These are phyloP conservation scores for Hirsutella thompsonii DNA, from an alignment of 2,329 filamentous ascomycete species.

Conservation along the genomic window DNA sequence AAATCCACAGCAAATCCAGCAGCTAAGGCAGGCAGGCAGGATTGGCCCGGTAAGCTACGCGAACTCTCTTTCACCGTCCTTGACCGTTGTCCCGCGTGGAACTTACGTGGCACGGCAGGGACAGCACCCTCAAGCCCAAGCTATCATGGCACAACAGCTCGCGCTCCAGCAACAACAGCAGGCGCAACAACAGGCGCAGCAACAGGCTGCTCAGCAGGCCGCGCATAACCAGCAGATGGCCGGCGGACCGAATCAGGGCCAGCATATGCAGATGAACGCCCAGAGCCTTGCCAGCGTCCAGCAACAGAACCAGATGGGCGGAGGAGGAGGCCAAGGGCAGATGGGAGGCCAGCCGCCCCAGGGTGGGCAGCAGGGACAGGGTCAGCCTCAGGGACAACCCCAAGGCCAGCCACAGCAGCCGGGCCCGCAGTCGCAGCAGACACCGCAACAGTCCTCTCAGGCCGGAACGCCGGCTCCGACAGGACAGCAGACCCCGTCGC, in stretches of 20 bases:
- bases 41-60: conserved; percentile 26
- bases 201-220: conserved; percentile 18
- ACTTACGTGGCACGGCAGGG: conserved; percentile 8
- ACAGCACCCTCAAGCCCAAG: conserved; percentile 19
- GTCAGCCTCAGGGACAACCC: conserved; percentile 20
- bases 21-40: conserved; percentile 29
- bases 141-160: conserved; percentile 34
- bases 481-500: conserved; percentile 35
- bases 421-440: conserved; percentile 22
- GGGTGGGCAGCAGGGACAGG: conserved; percentile 13
- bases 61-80: neutral
- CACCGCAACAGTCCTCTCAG: conserved; percentile 29
- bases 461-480: conserved; percentile 26
- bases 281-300: conserved; percentile 31
- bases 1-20: conserved; percentile 36
- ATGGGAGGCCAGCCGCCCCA: conserved; percentile 9
- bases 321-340: conserved; percentile 6
- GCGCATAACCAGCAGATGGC: conserved; percentile 26
- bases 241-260: conserved; percentile 29
- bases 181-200: conserved; percentile 14
- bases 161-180: conserved; percentile 30
- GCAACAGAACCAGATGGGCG: conserved; percentile 7
- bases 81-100: neutral
- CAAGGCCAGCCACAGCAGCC: conserved; percentile 22
- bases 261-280: conserved; percentile 33